Base-by-base conservation (phyloP, 148 eudicot genomes). In the Vaccinium corymbosum region DNA sequence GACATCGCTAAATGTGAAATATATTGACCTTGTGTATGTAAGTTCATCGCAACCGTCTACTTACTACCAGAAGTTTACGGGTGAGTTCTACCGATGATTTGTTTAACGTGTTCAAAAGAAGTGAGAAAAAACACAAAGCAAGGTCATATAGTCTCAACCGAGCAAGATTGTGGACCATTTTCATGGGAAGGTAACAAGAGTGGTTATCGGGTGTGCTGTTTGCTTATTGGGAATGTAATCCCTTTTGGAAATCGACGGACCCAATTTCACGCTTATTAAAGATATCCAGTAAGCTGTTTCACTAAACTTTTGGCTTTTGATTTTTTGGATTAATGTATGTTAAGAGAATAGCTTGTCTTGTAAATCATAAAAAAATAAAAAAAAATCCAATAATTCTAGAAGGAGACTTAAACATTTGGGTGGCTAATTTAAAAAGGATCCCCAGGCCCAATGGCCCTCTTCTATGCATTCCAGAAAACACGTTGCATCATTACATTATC, bases 401-500 rank as follows among this genome's bases (percentile, higher is more conserved):
- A 32, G 1, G 35, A 1, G 35, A 32, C n/a, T n/a, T n/a, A n/a
- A n/a, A n/a, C n/a, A n/a, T 1, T 32, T 32, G 2, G 2, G 2
- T 32, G 35, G 76, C 46, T 35, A 19, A 35, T 22, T 17, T 42
- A 12, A 50, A 76, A 76, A 66, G 29, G 8, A 49, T 22, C 56
- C 57, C 62, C 13, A 20, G 10, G 77, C 64, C 29, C 78, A 25
- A 70, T 50, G 64, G 64, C 64, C 64, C 62, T 27, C 25, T 0
- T 42, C 11, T 16, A 8, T 42, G 46, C 46, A 13, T 15, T 77
- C 83, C 83, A 81, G 3, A 81, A 81, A 81, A 81, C 77, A 81
- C 83, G 62, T 81, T 70, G 49, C 29, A 10, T 81, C 29, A 64
- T 64, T 14, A 9, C 70, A 22, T 64, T 22, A 64, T 22, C 70